Evolutionary conservation across 352 stramenopile species (phyloP).

Genomic region (Blastocystis hominis): DNA sequence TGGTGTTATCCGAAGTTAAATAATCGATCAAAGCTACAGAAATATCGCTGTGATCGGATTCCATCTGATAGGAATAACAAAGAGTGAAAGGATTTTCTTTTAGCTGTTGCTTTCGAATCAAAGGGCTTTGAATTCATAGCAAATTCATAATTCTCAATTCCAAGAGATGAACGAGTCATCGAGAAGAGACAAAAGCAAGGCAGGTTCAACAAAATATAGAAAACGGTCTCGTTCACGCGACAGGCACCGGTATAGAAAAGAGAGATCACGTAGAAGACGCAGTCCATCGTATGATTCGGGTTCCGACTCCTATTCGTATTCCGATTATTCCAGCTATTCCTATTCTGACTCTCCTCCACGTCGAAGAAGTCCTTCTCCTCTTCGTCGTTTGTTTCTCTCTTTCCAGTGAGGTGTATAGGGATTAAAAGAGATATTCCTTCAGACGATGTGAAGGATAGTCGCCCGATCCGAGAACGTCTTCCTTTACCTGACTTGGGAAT

Average conservation of each 20-base stretch:
- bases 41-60: not conserved
- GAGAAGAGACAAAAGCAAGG: not conserved
- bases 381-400: not conserved
- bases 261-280: not conserved
- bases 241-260: not conserved
- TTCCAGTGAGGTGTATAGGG: not conserved
- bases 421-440: not conserved
- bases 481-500: not conserved
- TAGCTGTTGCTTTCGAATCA: not conserved
- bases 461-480: constrained; percentile 31
- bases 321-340: not conserved
- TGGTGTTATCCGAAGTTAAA: not conserved
- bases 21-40: not conserved
- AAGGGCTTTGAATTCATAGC: not conserved
- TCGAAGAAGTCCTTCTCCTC: not conserved
- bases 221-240: not conserved
- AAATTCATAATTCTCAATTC: not conserved
- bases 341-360: not conserved
- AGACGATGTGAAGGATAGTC: not conserved
- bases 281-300: not conserved
- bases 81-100: not conserved
- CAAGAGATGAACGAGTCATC: not conserved
- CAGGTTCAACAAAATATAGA: not conserved
- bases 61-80: not conserved
- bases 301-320: constrained; percentile 45